A percentile compares a stretch with the other conserved stretches of the same genome.
These are phyloP conservation scores for Wallacemonas rigidus DNA, from an alignment of 208 protist genomes.

Conservation along the genomic window DNA sequence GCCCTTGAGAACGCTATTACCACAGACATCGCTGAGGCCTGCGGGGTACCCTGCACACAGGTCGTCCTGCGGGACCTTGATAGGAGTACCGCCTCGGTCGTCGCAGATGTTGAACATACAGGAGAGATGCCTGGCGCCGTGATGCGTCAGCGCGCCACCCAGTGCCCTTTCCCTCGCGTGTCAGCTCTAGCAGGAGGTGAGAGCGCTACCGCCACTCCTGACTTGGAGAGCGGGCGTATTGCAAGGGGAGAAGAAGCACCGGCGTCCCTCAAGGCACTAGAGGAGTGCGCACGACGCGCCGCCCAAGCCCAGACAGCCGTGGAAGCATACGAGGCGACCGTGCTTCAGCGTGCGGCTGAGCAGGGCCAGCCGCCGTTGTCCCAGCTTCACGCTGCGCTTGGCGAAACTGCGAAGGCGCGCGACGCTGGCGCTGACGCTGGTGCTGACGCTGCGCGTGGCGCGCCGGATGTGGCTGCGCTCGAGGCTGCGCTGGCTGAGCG, in stretches of 20 bases:
- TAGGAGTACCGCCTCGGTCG: neutral
- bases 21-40: neutral
- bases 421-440: neutral
- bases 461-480: neutral
- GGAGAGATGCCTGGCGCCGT: neutral
- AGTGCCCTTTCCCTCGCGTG: too few species aligned
- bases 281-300: too few species aligned
- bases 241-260: too few species aligned
- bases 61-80: neutral
- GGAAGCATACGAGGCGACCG: neutral
- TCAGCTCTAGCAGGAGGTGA: too few species aligned
- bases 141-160: too few species aligned
- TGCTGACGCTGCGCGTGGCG: too few species aligned
- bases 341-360: neutral
- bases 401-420: neutral
- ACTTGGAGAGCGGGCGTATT: too few species aligned
- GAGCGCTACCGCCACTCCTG: too few species aligned
- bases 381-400: neutral
- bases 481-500: conserved; percentile 23
- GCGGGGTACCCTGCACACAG: neutral
- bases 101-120: neutral
- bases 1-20: neutral
- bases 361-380: neutral
- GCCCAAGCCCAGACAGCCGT: too few species aligned
- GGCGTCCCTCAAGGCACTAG: too few species aligned